phyloP scores from a whole-genome alignment of 2,329 filamentous ascomycete species.

The Pleomassaria siparia region DNA sequence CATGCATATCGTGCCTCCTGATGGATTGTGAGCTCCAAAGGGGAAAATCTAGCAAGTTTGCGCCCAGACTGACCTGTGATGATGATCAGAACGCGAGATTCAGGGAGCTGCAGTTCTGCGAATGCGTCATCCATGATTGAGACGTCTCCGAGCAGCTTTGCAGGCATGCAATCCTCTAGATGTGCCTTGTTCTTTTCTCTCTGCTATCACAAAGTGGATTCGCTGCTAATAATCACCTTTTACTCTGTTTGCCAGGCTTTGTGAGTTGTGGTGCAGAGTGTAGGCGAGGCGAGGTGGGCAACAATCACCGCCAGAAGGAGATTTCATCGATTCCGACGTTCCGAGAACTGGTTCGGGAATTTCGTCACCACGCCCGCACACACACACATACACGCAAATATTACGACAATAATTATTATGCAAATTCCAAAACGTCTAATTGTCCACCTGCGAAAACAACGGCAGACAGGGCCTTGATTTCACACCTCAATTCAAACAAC shows the following conservation, averaged over 20 bases:
- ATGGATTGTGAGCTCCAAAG: background rate
- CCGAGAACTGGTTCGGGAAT: no score
- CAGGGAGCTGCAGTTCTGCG: constrained; percentile 52
- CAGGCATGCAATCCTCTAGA: no score
- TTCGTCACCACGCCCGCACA: no score
- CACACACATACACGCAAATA: no score
- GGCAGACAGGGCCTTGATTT: no score
- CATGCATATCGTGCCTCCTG: constrained; percentile 85
- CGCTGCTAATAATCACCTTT: background rate
- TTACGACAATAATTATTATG: no score
- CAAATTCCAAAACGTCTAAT: no score
- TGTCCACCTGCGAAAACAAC: no score
- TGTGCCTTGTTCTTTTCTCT: background rate
- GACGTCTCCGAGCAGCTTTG: constrained; percentile 9
- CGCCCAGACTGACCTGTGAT: constrained; percentile 66
- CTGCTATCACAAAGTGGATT: background rate
- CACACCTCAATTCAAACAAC: no score
- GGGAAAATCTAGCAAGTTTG: background rate
- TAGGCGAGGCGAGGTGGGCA: background rate
- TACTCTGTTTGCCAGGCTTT: no score
- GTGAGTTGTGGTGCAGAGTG: background rate
- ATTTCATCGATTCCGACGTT: no score
- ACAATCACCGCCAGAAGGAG: no score
- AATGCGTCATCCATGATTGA: constrained; percentile 26
- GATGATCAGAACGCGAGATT: constrained; percentile 83